Evolutionary conservation across 805 yeast genomes (phyloP), one percentile per base, ranked within the genome.

Genomic region (Kodamaea neixiangensis): DNA sequence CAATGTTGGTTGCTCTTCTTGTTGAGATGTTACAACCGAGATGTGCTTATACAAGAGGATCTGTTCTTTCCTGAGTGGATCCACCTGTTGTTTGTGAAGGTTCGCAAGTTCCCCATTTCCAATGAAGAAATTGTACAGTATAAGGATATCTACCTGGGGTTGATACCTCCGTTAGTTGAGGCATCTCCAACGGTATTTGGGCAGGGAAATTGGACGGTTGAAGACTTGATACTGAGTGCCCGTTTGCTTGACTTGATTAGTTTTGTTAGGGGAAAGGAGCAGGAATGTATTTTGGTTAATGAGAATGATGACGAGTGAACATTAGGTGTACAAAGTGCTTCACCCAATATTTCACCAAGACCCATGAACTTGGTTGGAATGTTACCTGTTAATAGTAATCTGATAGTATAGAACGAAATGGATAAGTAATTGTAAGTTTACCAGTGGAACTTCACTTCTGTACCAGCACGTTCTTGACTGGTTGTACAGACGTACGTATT

Each of bases 1-100:
- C 86, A 84, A 56, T 78, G 79, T 2, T 69, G 87, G 64, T 63
- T 85, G 17, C 64, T 87, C 37, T 87, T 86, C 81, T 69, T 87
- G 20, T 79, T 87, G 33, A 73, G 90, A 57, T 77, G 81, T 51
- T 69, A 73, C 50, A 86, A 84, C 61, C 71, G 69, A 42, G 57
- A 62, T 3, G 65, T 61, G 13, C 72, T 75, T 49, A 65, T 57
- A 22, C 64, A 63, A 15, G 60, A 61, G 7, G 77, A 71, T 34
- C 64, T 68, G 34, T 65, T 62, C 37, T 65, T 80, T 14, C 87
- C 89, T 0, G 69, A 72, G 2, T 85, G 86, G 76, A 74, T 86
- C 15, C 55, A 58, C 14, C 60, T 63, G 1, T 63, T 67, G 5
- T 82, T 79, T 53, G 61, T 62, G 10, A 65, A 68, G 31, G 56